These are phyloP conservation scores for Suillus spraguei DNA, from an alignment of 768 basidiomycete species.

Conservation along the genomic window DNA sequence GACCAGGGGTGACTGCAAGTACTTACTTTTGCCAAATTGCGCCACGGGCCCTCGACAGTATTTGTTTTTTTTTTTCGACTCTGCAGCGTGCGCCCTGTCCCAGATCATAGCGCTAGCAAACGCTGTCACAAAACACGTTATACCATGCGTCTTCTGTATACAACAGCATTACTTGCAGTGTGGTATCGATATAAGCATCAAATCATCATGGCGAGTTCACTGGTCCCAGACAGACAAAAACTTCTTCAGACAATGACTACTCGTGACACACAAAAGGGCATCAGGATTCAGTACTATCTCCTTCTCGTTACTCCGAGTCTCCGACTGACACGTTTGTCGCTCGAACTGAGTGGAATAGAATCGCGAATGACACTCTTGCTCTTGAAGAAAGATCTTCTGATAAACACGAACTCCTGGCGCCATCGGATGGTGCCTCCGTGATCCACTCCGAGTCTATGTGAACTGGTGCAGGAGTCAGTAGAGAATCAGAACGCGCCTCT, in stretches of 20 bases:
- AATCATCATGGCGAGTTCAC: not conserved
- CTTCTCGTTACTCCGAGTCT: not conserved
- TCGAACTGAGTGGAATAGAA: conserved; percentile 2
- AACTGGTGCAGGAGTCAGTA: not conserved
- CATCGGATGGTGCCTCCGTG: not conserved
- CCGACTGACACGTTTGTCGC: not conserved
- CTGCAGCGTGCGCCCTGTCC: no score
- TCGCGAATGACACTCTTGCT: not conserved
- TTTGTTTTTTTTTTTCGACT: no score
- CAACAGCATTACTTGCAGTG: not conserved
- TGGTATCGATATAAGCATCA: not conserved
- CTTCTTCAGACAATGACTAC: not conserved
- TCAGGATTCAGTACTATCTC: no score
- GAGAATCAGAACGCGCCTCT: not conserved
- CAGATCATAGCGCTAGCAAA: no score
- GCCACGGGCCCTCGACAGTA: no score
- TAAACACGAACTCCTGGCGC: not conserved
- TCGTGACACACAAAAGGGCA: not conserved
- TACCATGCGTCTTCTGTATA: not conserved
- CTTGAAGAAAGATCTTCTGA: not conserved
- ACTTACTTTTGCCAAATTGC: no score
- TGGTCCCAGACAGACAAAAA: not conserved
- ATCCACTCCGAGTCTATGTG: no score
- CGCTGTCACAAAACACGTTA: not conserved
- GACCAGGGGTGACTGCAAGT: not conserved